Evolutionary conservation across 371 early-diverging fungal species (phyloP), one percentile per base, ranked within the genome.

Genomic region (Rhizopus delemar): DNA sequence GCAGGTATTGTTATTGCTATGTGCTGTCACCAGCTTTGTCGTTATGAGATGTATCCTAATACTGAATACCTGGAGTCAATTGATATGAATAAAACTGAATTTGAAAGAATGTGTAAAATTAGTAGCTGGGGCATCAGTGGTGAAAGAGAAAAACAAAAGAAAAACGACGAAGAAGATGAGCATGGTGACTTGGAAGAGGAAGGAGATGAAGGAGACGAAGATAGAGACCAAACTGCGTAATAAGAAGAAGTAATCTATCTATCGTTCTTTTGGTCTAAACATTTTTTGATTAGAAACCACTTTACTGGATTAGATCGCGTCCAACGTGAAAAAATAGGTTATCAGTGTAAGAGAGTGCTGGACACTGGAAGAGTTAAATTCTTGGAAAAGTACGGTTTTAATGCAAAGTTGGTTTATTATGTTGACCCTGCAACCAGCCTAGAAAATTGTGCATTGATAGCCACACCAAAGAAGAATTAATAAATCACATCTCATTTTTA

Each of bases 11-110:
- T 91, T 28, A 92, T 95, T 53, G 96, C 96, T 22, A 82, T 93
- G 3, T 95, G 96, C 69, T 95, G 96, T 59, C 96, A 95, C 70
- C 95, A 94, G 56, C 62, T 86, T 4, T 94, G 93, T 70, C 84
- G 82, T n/a, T 87, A 84, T 59, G 85, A 84, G 52, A 87, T 87
- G 86, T 94, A 88, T 60, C 81, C 88, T 7, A 83, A 90, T 61
- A 87, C 70, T 12, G 69, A 60, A 3, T 94, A 76, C 51, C 68
- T 95, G 62, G 61, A 78, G 15, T 62, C 81, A 35, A 63, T 74
- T 7, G 74, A 74, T 4, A 73, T 90, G 41, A 62, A 60, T 9
- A 72, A 78, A 38, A 60, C 60, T 3, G 87, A 87, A 50, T 88
- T 89, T 69, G 82, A 73, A 7, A 68, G 84, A 29, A 46, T 88